Conservation (phyloP, 371 early-diverging fungal species). For the Lichtheimia ramosa region DNA sequence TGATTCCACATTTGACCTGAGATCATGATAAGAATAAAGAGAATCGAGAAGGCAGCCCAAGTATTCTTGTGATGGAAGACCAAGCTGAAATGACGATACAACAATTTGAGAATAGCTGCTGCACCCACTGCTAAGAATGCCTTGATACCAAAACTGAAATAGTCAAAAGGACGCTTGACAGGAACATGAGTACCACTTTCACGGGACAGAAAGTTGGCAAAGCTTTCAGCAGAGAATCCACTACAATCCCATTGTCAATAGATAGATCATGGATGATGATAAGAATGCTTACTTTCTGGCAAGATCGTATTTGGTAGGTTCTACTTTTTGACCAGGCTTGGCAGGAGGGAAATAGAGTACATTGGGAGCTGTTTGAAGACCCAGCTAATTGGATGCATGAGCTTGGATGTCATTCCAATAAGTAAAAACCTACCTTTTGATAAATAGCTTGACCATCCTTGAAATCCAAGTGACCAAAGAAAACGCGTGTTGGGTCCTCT, state of each 20-base stretch:
- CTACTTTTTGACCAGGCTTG: slow-evolving; percentile 48
- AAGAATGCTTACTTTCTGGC: slow-evolving; percentile 21
- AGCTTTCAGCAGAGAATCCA: slow-evolving; percentile 68
- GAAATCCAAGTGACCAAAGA: slow-evolving; percentile 77
- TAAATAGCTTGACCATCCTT: slow-evolving; percentile 72
- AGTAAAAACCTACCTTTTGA: slow-evolving; percentile 52
- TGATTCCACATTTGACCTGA: slow-evolving; percentile 91
- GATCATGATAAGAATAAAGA: slow-evolving; percentile 71
- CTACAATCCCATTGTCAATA: slow-evolving; percentile 23
- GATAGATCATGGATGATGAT: neutral
- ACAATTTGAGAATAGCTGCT: slow-evolving; percentile 35
- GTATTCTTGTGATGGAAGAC: slow-evolving; percentile 58
- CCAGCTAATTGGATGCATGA: slow-evolving; percentile 26
- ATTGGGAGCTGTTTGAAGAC: slow-evolving; percentile 68
- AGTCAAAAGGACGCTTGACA: slow-evolving; percentile 50
- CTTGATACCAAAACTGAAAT: slow-evolving; percentile 40
- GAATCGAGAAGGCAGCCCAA: slow-evolving; percentile 59
- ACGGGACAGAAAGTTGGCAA: slow-evolving; percentile 61
- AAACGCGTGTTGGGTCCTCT: slow-evolving; percentile 51
- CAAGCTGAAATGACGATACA: slow-evolving; percentile 49
- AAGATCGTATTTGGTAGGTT: slow-evolving; percentile 46
- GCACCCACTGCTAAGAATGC: slow-evolving; percentile 40
- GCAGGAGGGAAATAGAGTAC: slow-evolving; percentile 75
- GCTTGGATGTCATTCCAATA: neutral
- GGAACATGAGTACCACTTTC: slow-evolving; percentile 40